Evolutionary conservation across 176 grass and related monocot species (phyloP).

Genomic region (Cenchrus purpureus): DNA sequence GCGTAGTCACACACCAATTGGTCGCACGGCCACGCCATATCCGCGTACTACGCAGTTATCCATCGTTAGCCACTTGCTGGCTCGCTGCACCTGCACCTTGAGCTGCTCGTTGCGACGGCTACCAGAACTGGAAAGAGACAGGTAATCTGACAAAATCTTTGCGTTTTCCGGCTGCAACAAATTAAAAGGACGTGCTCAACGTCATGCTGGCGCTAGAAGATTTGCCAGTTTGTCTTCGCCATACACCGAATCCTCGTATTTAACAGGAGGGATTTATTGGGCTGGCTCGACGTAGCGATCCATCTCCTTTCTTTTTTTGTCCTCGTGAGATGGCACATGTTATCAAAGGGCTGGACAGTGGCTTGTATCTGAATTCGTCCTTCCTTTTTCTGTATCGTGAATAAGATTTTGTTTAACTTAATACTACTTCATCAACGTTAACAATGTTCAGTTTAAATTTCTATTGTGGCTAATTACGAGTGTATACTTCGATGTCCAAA

Average conservation of each 20-base stretch:
- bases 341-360: not conserved
- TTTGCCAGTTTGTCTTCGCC: not conserved
- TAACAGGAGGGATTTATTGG: not conserved
- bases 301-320: not conserved
- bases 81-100: not conserved
- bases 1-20: not conserved
- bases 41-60: not conserved
- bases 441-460: not conserved
- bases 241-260: not conserved
- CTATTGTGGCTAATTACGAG: not conserved
- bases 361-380: not conserved
- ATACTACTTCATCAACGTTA: not conserved
- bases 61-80: not conserved
- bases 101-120: not conserved
- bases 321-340: not conserved
- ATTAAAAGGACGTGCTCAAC: not conserved
- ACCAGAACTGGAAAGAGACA: not conserved
- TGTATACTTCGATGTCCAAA: not conserved
- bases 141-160: constrained; percentile 1
- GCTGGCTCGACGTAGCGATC: constrained; percentile 4
- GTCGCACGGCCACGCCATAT: not conserved
- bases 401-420: not conserved
- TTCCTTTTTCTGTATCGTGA: not conserved
- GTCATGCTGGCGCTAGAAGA: not conserved
- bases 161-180: not conserved